Evolutionary conservation across 2,329 filamentous ascomycete genomes (phyloP).

Genomic region (Sporothrix curviconia): DNA sequence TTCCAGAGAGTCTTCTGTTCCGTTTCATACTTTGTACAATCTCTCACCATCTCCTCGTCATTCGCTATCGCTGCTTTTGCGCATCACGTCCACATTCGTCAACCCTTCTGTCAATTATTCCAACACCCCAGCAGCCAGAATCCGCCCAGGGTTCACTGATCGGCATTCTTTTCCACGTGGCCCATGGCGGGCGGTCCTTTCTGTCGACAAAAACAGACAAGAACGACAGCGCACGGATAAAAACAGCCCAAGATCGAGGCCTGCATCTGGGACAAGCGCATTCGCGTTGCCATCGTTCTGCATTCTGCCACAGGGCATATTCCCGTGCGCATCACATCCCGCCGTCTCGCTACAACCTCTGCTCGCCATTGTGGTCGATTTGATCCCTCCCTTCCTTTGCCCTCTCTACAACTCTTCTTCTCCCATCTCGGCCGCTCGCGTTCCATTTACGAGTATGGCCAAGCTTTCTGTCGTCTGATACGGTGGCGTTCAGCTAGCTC

Average conservation of each 20-base stretch:
- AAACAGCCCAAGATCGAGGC: background rate
- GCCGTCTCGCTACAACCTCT: no score
- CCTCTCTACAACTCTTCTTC: no score
- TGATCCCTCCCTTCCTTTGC: background rate
- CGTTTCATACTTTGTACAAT: background rate
- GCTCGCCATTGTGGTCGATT: no score
- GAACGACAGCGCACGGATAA: background rate
- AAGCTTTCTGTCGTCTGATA: background rate
- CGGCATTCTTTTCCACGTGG: constrained; percentile 2
- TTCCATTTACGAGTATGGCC: background rate
- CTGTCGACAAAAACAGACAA: background rate
- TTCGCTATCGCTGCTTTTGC: background rate
- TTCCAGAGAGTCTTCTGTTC: no score
- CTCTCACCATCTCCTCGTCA: background rate
- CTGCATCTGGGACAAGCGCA: no score
- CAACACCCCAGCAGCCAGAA: constrained; percentile 1
- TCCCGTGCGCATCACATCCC: no score
- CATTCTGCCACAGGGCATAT: background rate
- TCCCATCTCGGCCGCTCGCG: background rate
- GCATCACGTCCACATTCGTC: background rate
- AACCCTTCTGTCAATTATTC: no score
- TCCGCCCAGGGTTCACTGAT: background rate
- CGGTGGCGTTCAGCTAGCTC: background rate
- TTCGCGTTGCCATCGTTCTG: no score
- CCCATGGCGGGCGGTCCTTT: background rate